These are phyloP conservation scores for Vanrija sp. DNA, from an alignment of 1,284 basidiomycete genomes.

Conservation along the genomic window DNA sequence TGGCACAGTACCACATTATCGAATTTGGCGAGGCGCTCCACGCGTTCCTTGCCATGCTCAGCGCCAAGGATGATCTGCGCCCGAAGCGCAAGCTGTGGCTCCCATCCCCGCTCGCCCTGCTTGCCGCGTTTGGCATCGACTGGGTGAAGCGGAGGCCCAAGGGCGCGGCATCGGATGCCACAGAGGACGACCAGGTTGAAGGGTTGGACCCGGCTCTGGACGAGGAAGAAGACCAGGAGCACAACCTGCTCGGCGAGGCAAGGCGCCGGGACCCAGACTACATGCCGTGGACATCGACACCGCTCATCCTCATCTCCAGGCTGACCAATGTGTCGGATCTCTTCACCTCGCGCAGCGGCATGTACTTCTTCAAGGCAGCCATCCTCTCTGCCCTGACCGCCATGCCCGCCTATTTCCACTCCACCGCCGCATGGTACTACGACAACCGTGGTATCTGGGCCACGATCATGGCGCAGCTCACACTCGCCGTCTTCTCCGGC, in stretches of 20 bases:
- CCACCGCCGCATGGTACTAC: slow-evolving; percentile 43
- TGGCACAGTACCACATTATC: slow-evolving; percentile 69
- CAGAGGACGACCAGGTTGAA: slow-evolving; percentile 11
- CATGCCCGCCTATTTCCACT: slow-evolving; percentile 37
- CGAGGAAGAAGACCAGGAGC: slow-evolving; percentile 16
- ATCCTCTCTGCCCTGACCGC: slow-evolving; percentile 57
- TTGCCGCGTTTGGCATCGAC: slow-evolving; percentile 21
- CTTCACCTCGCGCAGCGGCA: slow-evolving; percentile 42
- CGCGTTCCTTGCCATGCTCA: slow-evolving; percentile 56
- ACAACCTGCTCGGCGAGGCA: slow-evolving; percentile 33
- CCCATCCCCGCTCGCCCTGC: slow-evolving; percentile 53
- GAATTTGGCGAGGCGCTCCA: slow-evolving; percentile 55
- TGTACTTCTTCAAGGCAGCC: slow-evolving; percentile 77
- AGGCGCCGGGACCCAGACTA: slow-evolving; percentile 47
- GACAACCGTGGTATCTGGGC: slow-evolving; percentile 44
- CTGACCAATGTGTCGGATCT: slow-evolving; percentile 28
- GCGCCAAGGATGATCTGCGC: slow-evolving; percentile 59
- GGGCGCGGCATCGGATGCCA: slow-evolving; percentile 1
- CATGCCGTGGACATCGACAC: slow-evolving; percentile 35
- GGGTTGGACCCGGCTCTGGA: slow-evolving; percentile 17
- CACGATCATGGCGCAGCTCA: slow-evolving; percentile 33
- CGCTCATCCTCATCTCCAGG: slow-evolving; percentile 35
- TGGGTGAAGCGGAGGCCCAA: not conserved
- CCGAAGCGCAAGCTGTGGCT: slow-evolving; percentile 61
- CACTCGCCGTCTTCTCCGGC: slow-evolving; percentile 47